A percentile compares a stretch with the other conserved stretches of the same genome.
These are phyloP conservation scores for Hyphopichia wangnamkhiaoensis DNA, from an alignment of 1,139 yeast species.

Conservation along the genomic window DNA sequence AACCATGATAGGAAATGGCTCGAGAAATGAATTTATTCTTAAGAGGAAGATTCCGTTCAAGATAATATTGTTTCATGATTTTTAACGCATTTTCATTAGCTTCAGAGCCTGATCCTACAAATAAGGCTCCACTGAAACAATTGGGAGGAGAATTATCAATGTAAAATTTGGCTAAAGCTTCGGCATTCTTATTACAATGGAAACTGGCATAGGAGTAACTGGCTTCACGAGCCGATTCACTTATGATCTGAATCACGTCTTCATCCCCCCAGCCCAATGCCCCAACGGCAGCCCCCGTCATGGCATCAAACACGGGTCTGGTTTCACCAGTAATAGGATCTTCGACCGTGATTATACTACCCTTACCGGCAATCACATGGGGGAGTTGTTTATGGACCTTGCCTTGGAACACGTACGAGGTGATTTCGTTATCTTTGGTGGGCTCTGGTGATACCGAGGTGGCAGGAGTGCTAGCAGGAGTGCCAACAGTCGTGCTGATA, in stretches of 20 bases:
- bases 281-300: slow-evolving; percentile 69
- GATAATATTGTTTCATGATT: slow-evolving; percentile 55
- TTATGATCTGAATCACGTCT: slow-evolving; percentile 50
- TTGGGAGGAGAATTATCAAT: slow-evolving; percentile 55
- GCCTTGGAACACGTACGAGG: slow-evolving; percentile 36
- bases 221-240: slow-evolving; percentile 46
- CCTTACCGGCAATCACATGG: slow-evolving; percentile 49
- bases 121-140: slow-evolving; percentile 54
- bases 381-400: slow-evolving; percentile 40
- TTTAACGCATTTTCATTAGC: slow-evolving; percentile 61
- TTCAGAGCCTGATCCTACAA: slow-evolving; percentile 64
- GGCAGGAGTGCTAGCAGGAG: neutral
- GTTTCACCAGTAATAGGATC: slow-evolving; percentile 48
- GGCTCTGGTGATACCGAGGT: neutral
- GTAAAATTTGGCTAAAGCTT: slow-evolving; percentile 53
- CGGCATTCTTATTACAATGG: slow-evolving; percentile 46
- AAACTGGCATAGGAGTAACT: slow-evolving; percentile 49
- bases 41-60: slow-evolving; percentile 49
- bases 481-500: neutral
- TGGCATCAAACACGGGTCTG: slow-evolving; percentile 48
- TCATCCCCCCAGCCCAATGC: slow-evolving; percentile 61
- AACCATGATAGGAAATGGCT: slow-evolving; percentile 59
- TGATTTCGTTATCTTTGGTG: neutral
- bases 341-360: slow-evolving; percentile 47
- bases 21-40: slow-evolving; percentile 55